Base-by-base conservation (phyloP, 2,329 filamentous ascomycete species). In the Sarocladiaceae sp. region DNA sequence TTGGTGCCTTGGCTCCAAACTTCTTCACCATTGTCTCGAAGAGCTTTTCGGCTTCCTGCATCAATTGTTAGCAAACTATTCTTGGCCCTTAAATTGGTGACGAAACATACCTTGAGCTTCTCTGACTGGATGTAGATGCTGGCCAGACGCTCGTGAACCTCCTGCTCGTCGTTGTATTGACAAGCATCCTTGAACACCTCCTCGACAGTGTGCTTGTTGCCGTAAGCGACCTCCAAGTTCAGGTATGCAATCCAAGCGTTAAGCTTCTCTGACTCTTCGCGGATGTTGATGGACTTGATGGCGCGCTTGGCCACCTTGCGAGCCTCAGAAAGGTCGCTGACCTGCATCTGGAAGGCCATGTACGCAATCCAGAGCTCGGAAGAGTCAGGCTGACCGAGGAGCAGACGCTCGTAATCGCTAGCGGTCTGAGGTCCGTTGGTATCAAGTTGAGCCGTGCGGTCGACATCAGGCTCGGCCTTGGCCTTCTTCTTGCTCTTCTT, bases 291-390 rank as follows among this genome's bases (percentile, higher is more conserved):
- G 15, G 88, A 95, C 64, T 87, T 86, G 57, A 97, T 81, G 17
- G 94, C 94, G 55, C 94, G 87, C 71, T 97, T 88, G 2, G 90
- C 92, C 54, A 97, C 87, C 58, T 93, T 88, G 47, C 93, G 84
- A 12, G 94, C 92, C 70, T 91, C 94, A 55, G 86, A 83, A 18
- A 95, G 78, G 70, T 99, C 94, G 64, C 90, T 90, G 50, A 96
- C 82, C 65, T 96, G 87, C 68, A 97, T 86, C 71, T 97, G 90
- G 79, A 96, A 96, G n/a, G 92, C 91, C 90, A 99, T 97, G 73
- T 99, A 99, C 58, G 90, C 83, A 52, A 97, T 89, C 94, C 94
- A 99, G 25, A 97, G 80, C 56, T 87, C 78, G 1, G 93, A 95
- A n/a, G 89, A 93, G 71, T 97, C 91, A 2, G 94, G 91, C 66